phyloP scores from a whole-genome alignment of 345 rosid genomes.

The Lepidium aucheri region DNA sequence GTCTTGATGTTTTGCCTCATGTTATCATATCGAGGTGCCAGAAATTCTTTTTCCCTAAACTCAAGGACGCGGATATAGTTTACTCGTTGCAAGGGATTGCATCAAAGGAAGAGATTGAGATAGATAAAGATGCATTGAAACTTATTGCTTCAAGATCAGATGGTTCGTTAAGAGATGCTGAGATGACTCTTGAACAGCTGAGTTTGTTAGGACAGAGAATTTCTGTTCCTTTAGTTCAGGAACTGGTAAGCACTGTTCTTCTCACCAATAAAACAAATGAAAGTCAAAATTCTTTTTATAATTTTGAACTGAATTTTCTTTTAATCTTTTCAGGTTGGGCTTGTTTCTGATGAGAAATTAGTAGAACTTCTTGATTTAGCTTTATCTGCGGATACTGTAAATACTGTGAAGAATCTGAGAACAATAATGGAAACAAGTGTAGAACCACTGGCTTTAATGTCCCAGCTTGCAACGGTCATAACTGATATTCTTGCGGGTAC shows the following conservation, averaged over 20 bases:
- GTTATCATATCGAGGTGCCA: constrained; percentile 92
- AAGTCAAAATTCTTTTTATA: not conserved
- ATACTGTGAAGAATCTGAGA: constrained; percentile 91
- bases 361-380: constrained; percentile 99
- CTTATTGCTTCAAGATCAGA: constrained; percentile 94
- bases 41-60: constrained; percentile 92
- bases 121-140: constrained; percentile 84
- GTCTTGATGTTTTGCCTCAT: constrained; percentile 91
- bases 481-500: constrained; percentile 95
- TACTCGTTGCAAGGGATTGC: constrained; percentile 78
- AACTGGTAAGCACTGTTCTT: constrained; percentile 48
- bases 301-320: not conserved
- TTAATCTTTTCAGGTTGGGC: constrained; percentile 62
- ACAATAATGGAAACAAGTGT: constrained; percentile 91
- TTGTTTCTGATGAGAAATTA: constrained; percentile 90
- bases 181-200: constrained; percentile 95
- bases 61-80: constrained; percentile 83
- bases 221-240: constrained; percentile 83
- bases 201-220: constrained; percentile 87
- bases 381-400: constrained; percentile 97
- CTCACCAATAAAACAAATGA: not conserved
- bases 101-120: constrained; percentile 66
- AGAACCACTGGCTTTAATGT: constrained; percentile 95
- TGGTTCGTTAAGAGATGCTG: constrained; percentile 96
- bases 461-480: constrained; percentile 98